Evolutionary conservation across 2,329 filamentous ascomycete species (phyloP).

Genomic region (Epichloe baconii): DNA sequence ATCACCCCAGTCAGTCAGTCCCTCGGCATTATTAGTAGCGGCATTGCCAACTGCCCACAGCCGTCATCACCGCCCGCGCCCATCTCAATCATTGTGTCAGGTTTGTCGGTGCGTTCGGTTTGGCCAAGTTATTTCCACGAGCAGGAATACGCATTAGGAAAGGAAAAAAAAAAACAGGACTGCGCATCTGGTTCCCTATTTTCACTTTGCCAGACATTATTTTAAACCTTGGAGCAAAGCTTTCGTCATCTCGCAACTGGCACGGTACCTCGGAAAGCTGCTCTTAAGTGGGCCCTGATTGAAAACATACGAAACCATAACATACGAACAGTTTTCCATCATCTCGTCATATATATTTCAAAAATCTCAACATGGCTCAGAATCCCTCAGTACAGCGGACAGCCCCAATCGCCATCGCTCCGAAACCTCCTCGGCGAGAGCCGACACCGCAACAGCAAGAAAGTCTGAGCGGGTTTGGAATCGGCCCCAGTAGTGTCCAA

Average conservation of each 20-base stretch:
- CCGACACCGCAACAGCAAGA: constrained; percentile 32
- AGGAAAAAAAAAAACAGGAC: neutral
- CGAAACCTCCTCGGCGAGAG: constrained; percentile 37
- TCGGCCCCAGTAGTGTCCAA: constrained; percentile 36
- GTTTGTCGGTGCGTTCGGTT: constrained; percentile 3
- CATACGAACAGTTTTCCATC: neutral
- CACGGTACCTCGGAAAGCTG: neutral
- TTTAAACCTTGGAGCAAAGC: neutral
- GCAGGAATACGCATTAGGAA: neutral
- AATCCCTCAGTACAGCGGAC: constrained; percentile 43
- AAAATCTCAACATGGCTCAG: constrained; percentile 33
- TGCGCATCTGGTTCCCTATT: neutral
- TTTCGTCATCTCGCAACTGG: neutral
- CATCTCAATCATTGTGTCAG: neutral
- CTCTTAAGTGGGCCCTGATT: neutral
- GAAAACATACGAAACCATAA: neutral
- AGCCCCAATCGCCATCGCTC: constrained; percentile 53
- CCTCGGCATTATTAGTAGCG: neutral
- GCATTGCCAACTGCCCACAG: neutral
- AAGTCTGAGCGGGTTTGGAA: constrained; percentile 33
- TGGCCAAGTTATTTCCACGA: constrained; percentile 1
- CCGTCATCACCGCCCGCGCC: neutral
- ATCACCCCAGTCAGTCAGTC: neutral
- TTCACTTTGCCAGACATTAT: neutral
- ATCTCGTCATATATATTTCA: constrained; percentile 10